A percentile compares a stretch with the other conserved stretches of the same genome.
phyloP scores from a whole-genome alignment of 2,329 filamentous ascomycete genomes.

The Trichoderma sp. region DNA sequence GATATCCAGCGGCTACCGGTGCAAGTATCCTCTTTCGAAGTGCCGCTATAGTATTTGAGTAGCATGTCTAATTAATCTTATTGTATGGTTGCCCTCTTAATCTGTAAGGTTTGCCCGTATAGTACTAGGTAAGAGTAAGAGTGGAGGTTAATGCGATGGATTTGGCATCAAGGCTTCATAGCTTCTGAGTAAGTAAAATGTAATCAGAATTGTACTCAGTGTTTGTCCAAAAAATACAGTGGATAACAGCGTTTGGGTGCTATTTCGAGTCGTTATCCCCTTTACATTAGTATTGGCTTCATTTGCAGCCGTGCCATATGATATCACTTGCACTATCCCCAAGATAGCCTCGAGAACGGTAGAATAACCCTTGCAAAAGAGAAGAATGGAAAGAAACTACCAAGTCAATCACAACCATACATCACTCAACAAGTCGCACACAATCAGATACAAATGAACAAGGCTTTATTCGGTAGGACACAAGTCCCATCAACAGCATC shows the following conservation, averaged over 20 bases:
- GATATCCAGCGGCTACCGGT: neutral
- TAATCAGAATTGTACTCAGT: neutral
- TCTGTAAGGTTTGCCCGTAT: neutral
- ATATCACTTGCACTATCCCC: no score
- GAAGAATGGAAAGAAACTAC: neutral
- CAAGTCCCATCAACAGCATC: neutral
- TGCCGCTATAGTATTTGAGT: neutral
- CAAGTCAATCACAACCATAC: neutral
- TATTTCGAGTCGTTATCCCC: neutral
- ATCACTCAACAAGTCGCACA: neutral
- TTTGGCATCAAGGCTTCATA: neutral
- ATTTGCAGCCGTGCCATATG: neutral
- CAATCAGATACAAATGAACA: neutral
- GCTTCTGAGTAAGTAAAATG: neutral
- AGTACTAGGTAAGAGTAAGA: neutral
- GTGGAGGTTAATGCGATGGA: neutral
- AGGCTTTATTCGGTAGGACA: constrained; percentile 10
- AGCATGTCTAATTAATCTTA: neutral
- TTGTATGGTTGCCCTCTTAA: neutral
- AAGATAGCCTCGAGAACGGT: neutral
- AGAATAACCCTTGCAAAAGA: neutral
- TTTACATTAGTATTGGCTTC: neutral
- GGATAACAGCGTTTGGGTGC: neutral
- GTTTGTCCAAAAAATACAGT: neutral
- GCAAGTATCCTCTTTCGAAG: neutral